Conservation (phyloP, 805 yeast genomes). For the Torulaspora maleeae region DNA sequence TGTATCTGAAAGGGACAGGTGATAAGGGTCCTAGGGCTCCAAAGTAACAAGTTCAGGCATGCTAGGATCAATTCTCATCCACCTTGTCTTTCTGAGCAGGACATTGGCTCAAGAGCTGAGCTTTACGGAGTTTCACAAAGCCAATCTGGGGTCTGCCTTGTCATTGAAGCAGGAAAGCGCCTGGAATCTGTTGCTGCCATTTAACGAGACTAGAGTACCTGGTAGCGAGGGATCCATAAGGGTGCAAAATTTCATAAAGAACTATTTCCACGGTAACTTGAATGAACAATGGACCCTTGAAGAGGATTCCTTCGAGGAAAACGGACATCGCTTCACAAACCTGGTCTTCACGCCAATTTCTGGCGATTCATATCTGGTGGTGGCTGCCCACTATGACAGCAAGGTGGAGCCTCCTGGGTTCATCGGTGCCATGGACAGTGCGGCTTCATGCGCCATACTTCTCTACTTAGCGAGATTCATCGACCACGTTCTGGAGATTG, state of each 20-base stretch:
- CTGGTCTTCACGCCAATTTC: conserved; percentile 34
- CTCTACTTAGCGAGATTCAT: conserved; percentile 41
- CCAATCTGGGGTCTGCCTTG: conserved; percentile 4
- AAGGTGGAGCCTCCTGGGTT: conserved; percentile 48
- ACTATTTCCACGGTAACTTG: conserved; percentile 32
- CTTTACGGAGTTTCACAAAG: conserved; percentile 6
- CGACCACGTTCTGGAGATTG: conserved; percentile 15
- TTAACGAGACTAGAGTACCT: conserved; percentile 40
- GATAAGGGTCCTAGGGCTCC: too few species aligned
- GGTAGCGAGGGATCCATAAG: conserved; percentile 40
- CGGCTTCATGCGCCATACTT: conserved; percentile 52
- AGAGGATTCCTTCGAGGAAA: conserved; percentile 37
- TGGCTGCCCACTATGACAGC: conserved; percentile 57
- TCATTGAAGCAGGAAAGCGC: conserved; percentile 6
- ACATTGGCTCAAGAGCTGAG: conserved; percentile 2
- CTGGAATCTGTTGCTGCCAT: conserved; percentile 28
- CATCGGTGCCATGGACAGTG: conserved; percentile 57
- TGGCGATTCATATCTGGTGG: conserved; percentile 32
- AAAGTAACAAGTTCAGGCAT: neutral
- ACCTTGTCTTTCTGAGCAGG: neutral
- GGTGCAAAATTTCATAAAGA: conserved; percentile 37
- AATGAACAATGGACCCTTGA: conserved; percentile 28
- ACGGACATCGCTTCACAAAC: conserved; percentile 38
- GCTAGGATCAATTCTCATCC: neutral
- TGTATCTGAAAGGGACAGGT: neutral